Conservation (phyloP, 768 basidiomycete genomes). For the Calocybe cyanea region DNA sequence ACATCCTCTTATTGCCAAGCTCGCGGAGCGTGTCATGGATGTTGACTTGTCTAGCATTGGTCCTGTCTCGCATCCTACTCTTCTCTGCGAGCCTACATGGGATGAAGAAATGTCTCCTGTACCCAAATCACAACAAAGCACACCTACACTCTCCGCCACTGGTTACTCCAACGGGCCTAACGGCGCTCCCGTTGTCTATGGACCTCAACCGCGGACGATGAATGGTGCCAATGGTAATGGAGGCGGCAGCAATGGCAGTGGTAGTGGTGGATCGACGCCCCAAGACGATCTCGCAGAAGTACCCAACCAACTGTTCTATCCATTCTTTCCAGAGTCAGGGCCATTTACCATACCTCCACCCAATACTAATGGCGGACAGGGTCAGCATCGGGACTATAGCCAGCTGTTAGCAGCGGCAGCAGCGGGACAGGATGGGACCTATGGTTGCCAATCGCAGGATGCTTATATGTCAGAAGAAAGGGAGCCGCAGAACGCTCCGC, state of each 20-base stretch:
- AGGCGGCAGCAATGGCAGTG: constrained; percentile 15
- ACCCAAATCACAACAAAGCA: constrained; percentile 36
- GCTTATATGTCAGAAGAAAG: constrained; percentile 71
- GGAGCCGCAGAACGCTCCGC: constrained; percentile 28
- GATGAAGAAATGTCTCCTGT: constrained; percentile 40
- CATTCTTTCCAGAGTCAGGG: constrained; percentile 63
- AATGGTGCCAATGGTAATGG: constrained; percentile 26
- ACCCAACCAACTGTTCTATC: constrained; percentile 69
- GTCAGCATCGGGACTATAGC: constrained; percentile 39
- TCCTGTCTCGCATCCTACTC: constrained; percentile 38
- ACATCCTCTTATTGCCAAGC: constrained; percentile 79
- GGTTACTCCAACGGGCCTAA: constrained; percentile 22
- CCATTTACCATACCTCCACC: constrained; percentile 11
- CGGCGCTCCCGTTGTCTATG: constrained; percentile 20
- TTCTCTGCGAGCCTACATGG: constrained; percentile 53
- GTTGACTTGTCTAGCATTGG: constrained; percentile 64
- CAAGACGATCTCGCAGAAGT: constrained; percentile 58
- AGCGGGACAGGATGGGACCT: constrained; percentile 50
- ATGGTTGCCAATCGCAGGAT: constrained; percentile 57
- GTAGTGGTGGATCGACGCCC: constrained; percentile 33
- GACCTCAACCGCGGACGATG: constrained; percentile 35
- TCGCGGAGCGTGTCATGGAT: constrained; percentile 77
- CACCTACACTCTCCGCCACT: constrained; percentile 36
- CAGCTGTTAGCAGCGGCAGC: constrained; percentile 58
- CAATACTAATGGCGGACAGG: constrained; percentile 1